phyloP scores from a whole-genome alignment of 2,329 filamentous ascomycete species.

The Neofusicoccum cordaticola region DNA sequence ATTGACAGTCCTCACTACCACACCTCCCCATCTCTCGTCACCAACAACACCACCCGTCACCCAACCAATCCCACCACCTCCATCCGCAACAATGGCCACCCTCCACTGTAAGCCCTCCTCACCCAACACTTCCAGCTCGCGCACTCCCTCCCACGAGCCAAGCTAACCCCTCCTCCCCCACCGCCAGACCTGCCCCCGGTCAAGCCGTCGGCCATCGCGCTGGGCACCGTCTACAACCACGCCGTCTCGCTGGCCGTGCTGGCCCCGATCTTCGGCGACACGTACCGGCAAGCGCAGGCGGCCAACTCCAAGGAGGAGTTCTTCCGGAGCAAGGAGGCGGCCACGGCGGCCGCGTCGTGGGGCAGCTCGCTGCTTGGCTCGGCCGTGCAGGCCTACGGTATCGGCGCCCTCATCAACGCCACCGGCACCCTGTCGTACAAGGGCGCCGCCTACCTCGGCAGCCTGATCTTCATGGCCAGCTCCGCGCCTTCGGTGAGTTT shows the following conservation, averaged over 20 bases:
- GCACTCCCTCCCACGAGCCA: neutral
- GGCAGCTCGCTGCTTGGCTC: conserved; percentile 87
- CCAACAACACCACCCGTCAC: no score
- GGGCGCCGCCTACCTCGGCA: conserved; percentile 90
- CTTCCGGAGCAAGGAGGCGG: conserved; percentile 86
- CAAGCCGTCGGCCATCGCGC: conserved; percentile 95
- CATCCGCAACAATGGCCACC: conserved; percentile 53
- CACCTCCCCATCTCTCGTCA: neutral
- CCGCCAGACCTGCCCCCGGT: conserved; percentile 69
- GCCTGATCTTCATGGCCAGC: conserved; percentile 86
- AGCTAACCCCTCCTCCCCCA: neutral
- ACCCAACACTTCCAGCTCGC: neutral
- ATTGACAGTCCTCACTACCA: neutral
- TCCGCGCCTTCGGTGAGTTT: conserved; percentile 77
- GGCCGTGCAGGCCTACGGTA: conserved; percentile 83
- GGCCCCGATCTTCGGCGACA: conserved; percentile 85
- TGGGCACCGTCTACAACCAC: conserved; percentile 96
- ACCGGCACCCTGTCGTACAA: conserved; percentile 95
- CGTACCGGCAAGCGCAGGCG: conserved; percentile 86
- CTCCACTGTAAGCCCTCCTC: conserved; percentile 53
- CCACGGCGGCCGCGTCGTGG: conserved; percentile 82
- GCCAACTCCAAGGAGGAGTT: conserved; percentile 97
- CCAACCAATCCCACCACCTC: neutral
- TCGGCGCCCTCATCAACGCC: conserved; percentile 82
- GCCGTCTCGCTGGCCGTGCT: conserved; percentile 83